phyloP scores from a whole-genome alignment of 1,284 basidiomycete genomes.

The Heliocybe sulcata region DNA sequence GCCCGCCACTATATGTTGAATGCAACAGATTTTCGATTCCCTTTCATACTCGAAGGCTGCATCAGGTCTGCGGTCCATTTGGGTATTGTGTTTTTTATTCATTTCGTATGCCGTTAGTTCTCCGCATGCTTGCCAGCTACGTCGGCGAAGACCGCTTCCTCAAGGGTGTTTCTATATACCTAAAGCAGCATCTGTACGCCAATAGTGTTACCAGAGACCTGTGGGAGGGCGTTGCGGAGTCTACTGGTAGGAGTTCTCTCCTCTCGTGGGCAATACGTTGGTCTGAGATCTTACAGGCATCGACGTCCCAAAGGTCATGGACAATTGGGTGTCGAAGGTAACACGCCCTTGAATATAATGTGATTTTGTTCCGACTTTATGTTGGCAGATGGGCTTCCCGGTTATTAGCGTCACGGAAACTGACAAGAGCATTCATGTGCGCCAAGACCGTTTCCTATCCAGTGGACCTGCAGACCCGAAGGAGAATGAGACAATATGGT shows the following conservation, averaged over 20 bases:
- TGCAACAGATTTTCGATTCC: constrained; percentile 71
- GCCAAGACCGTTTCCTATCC: constrained; percentile 92
- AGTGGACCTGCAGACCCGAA: constrained; percentile 73
- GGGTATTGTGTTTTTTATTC: background rate
- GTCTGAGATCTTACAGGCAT: constrained; percentile 32
- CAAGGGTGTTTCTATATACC: constrained; percentile 85
- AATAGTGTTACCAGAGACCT: constrained; percentile 87
- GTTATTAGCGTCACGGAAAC: constrained; percentile 84
- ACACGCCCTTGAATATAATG: constrained; percentile 12
- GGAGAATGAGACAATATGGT: constrained; percentile 93
- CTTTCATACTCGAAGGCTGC: constrained; percentile 86
- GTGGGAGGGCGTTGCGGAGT: constrained; percentile 82
- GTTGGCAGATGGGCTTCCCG: constrained; percentile 70
- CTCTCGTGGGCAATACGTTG: background rate
- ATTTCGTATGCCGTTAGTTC: constrained; percentile 40
- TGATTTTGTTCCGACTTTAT: background rate
- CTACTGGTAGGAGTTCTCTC: constrained; percentile 39
- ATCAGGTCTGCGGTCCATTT: constrained; percentile 37
- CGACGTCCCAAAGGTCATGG: constrained; percentile 82
- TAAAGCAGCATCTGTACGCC: constrained; percentile 81
- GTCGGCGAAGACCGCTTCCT: constrained; percentile 89
- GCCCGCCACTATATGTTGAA: background rate
- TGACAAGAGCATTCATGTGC: constrained; percentile 61
- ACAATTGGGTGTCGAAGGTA: constrained; percentile 88
- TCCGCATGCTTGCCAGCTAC: constrained; percentile 88